Evolutionary conservation across 2,329 filamentous ascomycete genomes (phyloP).

Genomic region (Colletotrichum sp.): DNA sequence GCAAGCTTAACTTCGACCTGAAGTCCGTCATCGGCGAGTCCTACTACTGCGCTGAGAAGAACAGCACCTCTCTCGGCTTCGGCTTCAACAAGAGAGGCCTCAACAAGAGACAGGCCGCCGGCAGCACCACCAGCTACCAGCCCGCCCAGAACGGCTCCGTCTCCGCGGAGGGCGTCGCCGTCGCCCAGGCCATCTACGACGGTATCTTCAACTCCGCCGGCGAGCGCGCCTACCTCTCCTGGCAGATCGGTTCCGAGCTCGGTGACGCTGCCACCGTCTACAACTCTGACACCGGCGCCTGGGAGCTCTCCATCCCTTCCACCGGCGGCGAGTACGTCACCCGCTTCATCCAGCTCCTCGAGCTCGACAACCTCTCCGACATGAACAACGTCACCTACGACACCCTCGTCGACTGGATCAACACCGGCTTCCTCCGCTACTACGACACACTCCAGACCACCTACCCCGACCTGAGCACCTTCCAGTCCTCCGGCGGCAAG

Average conservation of each 20-base stretch:
- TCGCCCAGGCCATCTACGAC: constrained; percentile 36
- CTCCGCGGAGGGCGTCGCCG: constrained; percentile 35
- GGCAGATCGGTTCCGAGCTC: constrained; percentile 30
- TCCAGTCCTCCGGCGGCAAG: constrained; percentile 57
- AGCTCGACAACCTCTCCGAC: constrained; percentile 42
- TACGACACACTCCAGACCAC: constrained; percentile 48
- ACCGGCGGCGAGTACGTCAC: constrained; percentile 41
- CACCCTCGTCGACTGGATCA: constrained; percentile 60
- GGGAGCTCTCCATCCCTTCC: constrained; percentile 35
- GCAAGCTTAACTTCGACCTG: constrained; percentile 37
- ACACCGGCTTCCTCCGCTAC: constrained; percentile 51
- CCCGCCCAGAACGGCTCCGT: constrained; percentile 39
- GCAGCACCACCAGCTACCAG: constrained; percentile 25
- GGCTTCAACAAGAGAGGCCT: constrained; percentile 27
- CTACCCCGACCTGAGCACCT: constrained; percentile 55
- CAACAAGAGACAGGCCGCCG: constrained; percentile 17
- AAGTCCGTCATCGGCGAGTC: constrained; percentile 33
- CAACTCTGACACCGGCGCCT: constrained; percentile 34
- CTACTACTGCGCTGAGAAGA: constrained; percentile 33
- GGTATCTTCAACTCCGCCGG: constrained; percentile 37
- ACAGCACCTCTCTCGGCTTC: constrained; percentile 23
- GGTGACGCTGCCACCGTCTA: constrained; percentile 35
- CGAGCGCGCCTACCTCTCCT: constrained; percentile 33
- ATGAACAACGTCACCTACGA: constrained; percentile 59
- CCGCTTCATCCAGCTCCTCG: constrained; percentile 43